Conservation (phyloP, 164 flowering plant genomes). For the Nymphaea thermarum region DNA sequence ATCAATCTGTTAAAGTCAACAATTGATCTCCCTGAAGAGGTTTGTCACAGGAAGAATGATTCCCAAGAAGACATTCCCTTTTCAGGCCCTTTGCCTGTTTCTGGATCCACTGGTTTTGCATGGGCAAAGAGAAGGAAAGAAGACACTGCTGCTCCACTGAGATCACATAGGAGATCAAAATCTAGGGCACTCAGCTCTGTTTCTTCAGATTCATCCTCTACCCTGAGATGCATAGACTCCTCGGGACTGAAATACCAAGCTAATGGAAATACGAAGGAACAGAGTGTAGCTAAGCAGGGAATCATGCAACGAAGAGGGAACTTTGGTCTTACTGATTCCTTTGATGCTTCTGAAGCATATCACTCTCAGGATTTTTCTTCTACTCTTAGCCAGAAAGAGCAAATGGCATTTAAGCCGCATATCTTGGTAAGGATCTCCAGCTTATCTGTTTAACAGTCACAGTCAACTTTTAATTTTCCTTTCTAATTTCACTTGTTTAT, state of each 20-base stretch:
- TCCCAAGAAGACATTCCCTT: slow-evolving; percentile 79
- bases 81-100: slow-evolving; percentile 73
- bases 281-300: slow-evolving; percentile 26
- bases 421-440: slow-evolving; percentile 27
- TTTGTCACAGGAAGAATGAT: slow-evolving; percentile 51
- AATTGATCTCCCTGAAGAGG: slow-evolving; percentile 23
- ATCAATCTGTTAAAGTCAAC: slow-evolving; percentile 19
- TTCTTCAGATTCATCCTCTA: slow-evolving; percentile 26
- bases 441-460: not conserved
- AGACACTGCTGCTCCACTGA: slow-evolving; percentile 24
- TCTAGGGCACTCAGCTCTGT: slow-evolving; percentile 37
- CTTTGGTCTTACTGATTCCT: slow-evolving; percentile 67
- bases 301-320: slow-evolving; percentile 51
- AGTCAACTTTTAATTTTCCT: not conserved
- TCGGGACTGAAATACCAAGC: slow-evolving; percentile 32
- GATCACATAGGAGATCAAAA: slow-evolving; percentile 56
- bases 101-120: slow-evolving; percentile 84
- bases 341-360: slow-evolving; percentile 68
- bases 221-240: slow-evolving; percentile 17
- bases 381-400: slow-evolving; percentile 47
- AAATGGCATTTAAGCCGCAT: slow-evolving; percentile 33
- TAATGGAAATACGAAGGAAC: slow-evolving; percentile 21
- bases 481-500: not conserved
- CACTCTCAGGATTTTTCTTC: slow-evolving; percentile 73
- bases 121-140: slow-evolving; percentile 77